A percentile compares a stretch with the other conserved stretches of the same genome.
These are phyloP conservation scores for Solanum pennellii DNA, from an alignment of 257 asterid species.

Conservation along the genomic window DNA sequence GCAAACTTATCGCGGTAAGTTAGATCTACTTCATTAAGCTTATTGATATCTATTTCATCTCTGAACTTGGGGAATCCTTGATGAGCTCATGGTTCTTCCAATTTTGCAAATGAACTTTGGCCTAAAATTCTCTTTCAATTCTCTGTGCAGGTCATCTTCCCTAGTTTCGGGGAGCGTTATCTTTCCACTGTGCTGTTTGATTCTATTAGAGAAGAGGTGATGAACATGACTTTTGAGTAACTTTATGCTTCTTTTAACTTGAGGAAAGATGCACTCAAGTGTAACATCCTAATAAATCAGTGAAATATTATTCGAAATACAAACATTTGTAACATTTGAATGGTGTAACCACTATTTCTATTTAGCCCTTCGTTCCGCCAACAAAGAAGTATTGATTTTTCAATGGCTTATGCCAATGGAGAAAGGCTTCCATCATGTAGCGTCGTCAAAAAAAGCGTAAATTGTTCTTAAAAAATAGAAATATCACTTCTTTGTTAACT, in stretches of 20 bases:
- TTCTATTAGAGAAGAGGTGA: slow-evolving; percentile 31
- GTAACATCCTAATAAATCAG: not conserved
- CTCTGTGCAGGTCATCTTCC: slow-evolving; percentile 16
- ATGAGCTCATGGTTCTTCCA: not conserved
- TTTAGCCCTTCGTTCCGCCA: not conserved
- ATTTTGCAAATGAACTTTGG: not conserved
- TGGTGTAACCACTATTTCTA: not conserved
- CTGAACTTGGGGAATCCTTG: not conserved
- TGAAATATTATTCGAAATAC: not conserved
- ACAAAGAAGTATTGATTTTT: not conserved
- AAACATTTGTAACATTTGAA: not conserved
- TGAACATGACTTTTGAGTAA: slow-evolving; percentile 12
- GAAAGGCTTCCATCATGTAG: not conserved
- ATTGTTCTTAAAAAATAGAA: not conserved
- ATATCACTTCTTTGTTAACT: not conserved
- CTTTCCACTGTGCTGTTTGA: slow-evolving; percentile 45
- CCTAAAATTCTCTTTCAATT: not conserved
- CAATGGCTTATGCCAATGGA: not conserved
- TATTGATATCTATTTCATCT: not conserved
- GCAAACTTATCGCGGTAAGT: slow-evolving; percentile 51
- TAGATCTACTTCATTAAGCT: not conserved
- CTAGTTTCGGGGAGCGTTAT: slow-evolving; percentile 55
- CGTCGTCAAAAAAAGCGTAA: not conserved
- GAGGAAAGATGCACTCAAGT: not conserved
- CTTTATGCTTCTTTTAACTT: not conserved